Conservation (phyloP, 208 protist genomes). For the Leishmania guyanensis region DNA sequence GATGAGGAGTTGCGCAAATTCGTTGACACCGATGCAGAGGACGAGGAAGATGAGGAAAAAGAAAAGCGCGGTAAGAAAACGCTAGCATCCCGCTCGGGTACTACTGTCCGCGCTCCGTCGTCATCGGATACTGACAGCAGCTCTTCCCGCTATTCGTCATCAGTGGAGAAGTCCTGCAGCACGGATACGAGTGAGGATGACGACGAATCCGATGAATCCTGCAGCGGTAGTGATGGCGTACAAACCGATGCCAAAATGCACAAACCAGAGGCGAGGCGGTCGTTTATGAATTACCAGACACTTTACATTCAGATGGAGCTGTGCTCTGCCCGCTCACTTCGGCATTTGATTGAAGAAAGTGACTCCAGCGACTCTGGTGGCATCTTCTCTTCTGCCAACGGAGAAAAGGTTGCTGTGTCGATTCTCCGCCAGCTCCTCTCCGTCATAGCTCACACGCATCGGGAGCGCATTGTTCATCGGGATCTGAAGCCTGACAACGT, state of each 20-base stretch:
- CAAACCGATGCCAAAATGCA: neutral
- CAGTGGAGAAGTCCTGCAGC: slow-evolving; percentile 1
- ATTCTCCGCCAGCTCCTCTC: slow-evolving; percentile 81
- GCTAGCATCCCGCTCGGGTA: neutral
- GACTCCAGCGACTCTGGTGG: slow-evolving; percentile 37
- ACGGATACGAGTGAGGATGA: slow-evolving; percentile 7
- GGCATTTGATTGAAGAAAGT: slow-evolving; percentile 75
- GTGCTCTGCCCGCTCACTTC: slow-evolving; percentile 70
- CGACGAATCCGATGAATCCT: neutral
- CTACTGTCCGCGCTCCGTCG: neutral
- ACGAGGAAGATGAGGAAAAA: slow-evolving; percentile 39
- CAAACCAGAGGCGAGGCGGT: neutral
- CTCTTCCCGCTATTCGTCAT: slow-evolving; percentile 16
- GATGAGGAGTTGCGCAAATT: slow-evolving; percentile 73
- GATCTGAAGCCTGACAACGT: slow-evolving; percentile 89
- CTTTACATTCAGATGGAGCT: slow-evolving; percentile 92
- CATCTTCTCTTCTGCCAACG: slow-evolving; percentile 52
- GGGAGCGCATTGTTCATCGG: slow-evolving; percentile 74
- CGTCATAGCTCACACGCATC: slow-evolving; percentile 78
- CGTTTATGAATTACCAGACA: slow-evolving; percentile 42
- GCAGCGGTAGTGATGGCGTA: neutral
- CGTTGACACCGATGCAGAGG: slow-evolving; percentile 37
- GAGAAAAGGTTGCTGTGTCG: slow-evolving; percentile 60
- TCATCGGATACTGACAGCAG: slow-evolving; percentile 15
- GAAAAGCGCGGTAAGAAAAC: slow-evolving; percentile 3